Conservation (phyloP, 371 early-diverging fungal genomes). For the Rhizopus arrhizus region DNA sequence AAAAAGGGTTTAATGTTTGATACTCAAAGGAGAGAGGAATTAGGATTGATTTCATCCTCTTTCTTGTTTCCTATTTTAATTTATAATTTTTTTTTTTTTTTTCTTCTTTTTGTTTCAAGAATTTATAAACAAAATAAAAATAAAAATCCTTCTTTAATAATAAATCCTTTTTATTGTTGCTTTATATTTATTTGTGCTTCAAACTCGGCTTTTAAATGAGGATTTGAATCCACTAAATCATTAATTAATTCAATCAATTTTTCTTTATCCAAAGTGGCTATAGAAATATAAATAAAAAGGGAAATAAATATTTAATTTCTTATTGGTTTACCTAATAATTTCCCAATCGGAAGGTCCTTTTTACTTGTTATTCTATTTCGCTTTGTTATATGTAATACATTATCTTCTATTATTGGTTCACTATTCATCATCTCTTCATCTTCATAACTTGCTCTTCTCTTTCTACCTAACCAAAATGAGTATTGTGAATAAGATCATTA, state of each 20-base stretch:
- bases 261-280: conserved; percentile 62
- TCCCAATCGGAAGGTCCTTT: conserved; percentile 32
- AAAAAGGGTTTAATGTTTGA: too few relatives aligned
- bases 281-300: too few relatives aligned
- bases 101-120: too few relatives aligned
- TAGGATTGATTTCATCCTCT: too few relatives aligned
- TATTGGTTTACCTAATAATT: conserved; percentile 22
- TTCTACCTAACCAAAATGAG: too few relatives aligned
- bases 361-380: conserved; percentile 23
- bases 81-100: too few relatives aligned
- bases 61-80: too few relatives aligned
- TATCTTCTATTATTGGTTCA: conserved; percentile 3
- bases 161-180: neutral
- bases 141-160: too few relatives aligned
- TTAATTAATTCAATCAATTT: conserved; percentile 73
- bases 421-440: conserved; percentile 30
- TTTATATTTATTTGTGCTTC: conserved; percentile 32
- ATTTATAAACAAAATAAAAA: too few relatives aligned
- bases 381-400: conserved; percentile 16
- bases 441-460: conserved; percentile 29
- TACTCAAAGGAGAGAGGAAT: too few relatives aligned
- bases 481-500: too few relatives aligned
- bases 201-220: conserved; percentile 66
- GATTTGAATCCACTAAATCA: conserved; percentile 72
- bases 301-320: too few relatives aligned